These are phyloP conservation scores for Colletotrichum chrysophilum DNA, from an alignment of 2,329 filamentous ascomycete genomes.

Conservation along the genomic window DNA sequence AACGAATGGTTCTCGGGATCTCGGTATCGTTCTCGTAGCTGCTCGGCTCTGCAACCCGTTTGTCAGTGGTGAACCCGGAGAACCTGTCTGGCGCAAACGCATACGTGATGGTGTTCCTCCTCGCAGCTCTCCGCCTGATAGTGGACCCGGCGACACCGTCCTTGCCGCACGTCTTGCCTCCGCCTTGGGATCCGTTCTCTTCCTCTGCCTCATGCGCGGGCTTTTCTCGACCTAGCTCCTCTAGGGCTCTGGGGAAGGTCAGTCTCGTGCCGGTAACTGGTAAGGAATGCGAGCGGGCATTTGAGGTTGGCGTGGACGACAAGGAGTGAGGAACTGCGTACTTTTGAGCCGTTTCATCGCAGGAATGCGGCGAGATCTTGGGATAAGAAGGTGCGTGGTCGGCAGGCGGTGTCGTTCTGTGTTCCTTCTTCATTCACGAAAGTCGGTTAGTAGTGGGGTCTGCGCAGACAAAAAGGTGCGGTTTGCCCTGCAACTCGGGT, in stretches of 20 bases:
- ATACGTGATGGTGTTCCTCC: not conserved
- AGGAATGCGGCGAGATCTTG: not conserved
- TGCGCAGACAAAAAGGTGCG: not conserved
- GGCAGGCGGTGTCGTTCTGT: constrained; percentile 3
- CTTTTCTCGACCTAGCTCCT: not conserved
- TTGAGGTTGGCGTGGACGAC: not conserved
- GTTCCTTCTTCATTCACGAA: constrained; percentile 14
- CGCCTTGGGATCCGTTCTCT: not conserved
- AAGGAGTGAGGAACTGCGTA: not conserved
- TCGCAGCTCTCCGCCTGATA: not conserved
- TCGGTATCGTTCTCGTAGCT: constrained; percentile 1
- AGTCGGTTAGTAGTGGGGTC: constrained; percentile 20
- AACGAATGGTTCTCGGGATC: not conserved
- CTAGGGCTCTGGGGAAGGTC: not conserved
- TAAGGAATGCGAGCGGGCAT: not conserved
- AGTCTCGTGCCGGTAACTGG: not conserved
- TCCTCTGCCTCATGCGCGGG: not conserved
- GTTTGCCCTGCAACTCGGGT: not conserved
- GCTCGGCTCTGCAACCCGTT: not conserved
- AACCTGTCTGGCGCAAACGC: not conserved
- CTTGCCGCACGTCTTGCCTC: not conserved
- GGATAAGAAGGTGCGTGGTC: not conserved
- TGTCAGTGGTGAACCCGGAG: not conserved
- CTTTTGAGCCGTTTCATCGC: constrained; percentile 15
- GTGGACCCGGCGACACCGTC: not conserved